Evolutionary conservation across 1,284 basidiomycete genomes (phyloP).

Genomic region (Pterulicium gracile): DNA sequence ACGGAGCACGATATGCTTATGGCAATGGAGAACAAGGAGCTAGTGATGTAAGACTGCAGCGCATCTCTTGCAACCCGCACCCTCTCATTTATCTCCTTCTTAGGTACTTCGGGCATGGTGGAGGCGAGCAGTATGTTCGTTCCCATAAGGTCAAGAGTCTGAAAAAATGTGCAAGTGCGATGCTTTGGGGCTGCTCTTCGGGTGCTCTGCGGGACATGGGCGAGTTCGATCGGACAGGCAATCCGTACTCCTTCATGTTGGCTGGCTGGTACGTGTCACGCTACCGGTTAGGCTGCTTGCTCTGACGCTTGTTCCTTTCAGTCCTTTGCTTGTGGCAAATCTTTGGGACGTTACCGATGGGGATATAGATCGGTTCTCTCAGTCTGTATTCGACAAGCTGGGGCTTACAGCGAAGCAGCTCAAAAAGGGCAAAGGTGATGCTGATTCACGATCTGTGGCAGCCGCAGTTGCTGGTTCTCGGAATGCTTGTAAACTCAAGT

Average conservation of each 20-base stretch:
- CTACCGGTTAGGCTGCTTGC: background rate
- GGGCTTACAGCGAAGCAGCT: conserved; percentile 37
- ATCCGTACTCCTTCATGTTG: conserved; percentile 91
- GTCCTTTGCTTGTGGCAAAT: conserved; percentile 88
- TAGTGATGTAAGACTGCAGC: conserved; percentile 79
- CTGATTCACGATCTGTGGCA: conserved; percentile 47
- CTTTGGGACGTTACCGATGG: conserved; percentile 98
- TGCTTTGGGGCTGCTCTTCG: conserved; percentile 99
- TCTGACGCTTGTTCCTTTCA: conserved; percentile 19
- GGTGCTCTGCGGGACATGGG: conserved; percentile 84
- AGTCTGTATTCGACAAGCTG: conserved; percentile 73
- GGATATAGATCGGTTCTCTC: conserved; percentile 90
- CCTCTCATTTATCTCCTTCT: conserved; percentile 6
- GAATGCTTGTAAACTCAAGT: conserved; percentile 79
- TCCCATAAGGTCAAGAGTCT: conserved; percentile 79
- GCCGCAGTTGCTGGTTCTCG: conserved; percentile 76
- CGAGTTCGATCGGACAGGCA: conserved; percentile 86
- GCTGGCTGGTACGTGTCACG: conserved; percentile 75
- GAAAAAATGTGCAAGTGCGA: conserved; percentile 77
- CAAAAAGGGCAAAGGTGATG: conserved; percentile 13
- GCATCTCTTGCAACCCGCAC: conserved; percentile 4
- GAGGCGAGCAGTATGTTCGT: conserved; percentile 89
- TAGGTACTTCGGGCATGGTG: conserved; percentile 96
- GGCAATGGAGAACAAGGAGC: conserved; percentile 61
- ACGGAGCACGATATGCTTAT: conserved; percentile 74